phyloP scores from a whole-genome alignment of 2,329 filamentous ascomycete species.

The Fusarium sp. region DNA sequence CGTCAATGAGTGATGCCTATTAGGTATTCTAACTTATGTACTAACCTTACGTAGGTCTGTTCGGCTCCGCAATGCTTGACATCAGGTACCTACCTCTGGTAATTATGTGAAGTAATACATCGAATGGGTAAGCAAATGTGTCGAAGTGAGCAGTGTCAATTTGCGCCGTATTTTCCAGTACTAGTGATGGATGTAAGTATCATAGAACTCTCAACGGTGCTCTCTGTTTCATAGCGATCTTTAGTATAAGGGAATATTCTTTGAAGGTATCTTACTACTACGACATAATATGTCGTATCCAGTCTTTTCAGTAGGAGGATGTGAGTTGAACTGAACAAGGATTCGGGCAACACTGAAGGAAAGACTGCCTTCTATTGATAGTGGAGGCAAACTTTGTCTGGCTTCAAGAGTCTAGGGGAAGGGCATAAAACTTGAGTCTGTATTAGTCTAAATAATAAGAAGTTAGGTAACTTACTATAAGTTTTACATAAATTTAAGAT shows the following conservation, averaged over 20 bases:
- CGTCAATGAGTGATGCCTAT: slow-evolving; percentile 19
- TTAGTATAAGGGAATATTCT: not conserved
- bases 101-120: not conserved
- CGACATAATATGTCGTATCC: not conserved
- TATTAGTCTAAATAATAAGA: not conserved
- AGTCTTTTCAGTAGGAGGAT: not conserved
- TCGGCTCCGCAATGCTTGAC: not conserved
- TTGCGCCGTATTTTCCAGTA: not conserved
- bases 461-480: not conserved
- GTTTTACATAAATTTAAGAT: not conserved
- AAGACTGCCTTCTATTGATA: not conserved
- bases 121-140: not conserved
- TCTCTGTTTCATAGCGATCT: not conserved
- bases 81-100: not conserved
- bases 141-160: slow-evolving; percentile 7
- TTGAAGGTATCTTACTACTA: not conserved
- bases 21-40: not conserved
- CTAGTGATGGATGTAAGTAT: not conserved
- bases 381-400: not conserved
- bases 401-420: not conserved
- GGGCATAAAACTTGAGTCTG: not conserved
- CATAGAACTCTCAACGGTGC: slow-evolving; percentile 1
- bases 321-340: not conserved
- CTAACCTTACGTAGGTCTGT: not conserved
- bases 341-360: not conserved